Evolutionary conservation across 306 rosid species (phyloP).

Genomic region (Benincasa hispida): DNA sequence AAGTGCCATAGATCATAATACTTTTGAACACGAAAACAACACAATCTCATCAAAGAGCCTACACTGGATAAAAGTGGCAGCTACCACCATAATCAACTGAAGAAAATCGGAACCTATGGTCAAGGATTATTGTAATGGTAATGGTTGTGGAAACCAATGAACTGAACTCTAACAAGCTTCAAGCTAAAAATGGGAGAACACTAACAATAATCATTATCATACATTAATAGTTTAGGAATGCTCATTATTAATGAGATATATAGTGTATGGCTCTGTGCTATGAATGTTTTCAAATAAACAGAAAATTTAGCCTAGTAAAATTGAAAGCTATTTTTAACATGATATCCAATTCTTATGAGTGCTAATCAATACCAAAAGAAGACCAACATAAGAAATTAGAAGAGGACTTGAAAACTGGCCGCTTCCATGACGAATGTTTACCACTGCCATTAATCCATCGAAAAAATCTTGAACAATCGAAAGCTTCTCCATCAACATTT

Average conservation of each 20-base stretch:
- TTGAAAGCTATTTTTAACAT: constrained; percentile 26
- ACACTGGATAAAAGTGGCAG: not conserved
- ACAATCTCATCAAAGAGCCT: not conserved
- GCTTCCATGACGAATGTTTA: constrained; percentile 57
- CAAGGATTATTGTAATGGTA: not conserved
- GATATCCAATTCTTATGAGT: constrained; percentile 84
- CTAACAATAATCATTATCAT: not conserved
- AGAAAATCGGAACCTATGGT: not conserved
- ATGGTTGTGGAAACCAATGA: not conserved
- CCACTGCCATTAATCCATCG: constrained; percentile 66
- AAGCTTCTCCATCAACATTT: constrained; percentile 50
- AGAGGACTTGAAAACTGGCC: constrained; percentile 37
- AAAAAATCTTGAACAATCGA: constrained; percentile 80
- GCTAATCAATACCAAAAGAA: constrained; percentile 66
- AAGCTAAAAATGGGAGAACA: not conserved
- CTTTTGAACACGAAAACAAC: not conserved
- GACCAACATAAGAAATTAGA: constrained; percentile 58
- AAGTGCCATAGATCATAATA: too few relatives aligned
- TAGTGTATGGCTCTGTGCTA: not conserved
- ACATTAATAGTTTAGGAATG: not conserved
- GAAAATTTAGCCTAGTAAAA: not conserved
- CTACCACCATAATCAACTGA: not conserved
- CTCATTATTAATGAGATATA: too few relatives aligned
- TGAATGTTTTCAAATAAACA: not conserved
- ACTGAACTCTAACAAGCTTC: too few relatives aligned